Conservation (phyloP, 176 grass and related monocot species). For the Triticum urartu region DNA sequence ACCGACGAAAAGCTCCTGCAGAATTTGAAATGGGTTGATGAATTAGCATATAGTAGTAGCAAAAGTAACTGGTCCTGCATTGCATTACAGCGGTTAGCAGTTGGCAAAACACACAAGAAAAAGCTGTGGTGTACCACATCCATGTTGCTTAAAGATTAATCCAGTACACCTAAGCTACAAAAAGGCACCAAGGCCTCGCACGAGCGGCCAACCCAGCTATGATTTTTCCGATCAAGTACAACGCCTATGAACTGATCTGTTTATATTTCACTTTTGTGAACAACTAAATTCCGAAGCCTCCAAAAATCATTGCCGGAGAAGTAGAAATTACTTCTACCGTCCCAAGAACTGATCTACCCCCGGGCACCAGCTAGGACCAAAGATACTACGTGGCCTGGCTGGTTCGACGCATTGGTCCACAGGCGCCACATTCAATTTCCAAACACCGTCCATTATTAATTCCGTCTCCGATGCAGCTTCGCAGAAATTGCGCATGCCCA, state of each 20-base stretch:
- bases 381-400: neutral
- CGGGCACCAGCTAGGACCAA: neutral
- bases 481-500: conserved; percentile 19
- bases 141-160: conserved; percentile 24
- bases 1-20: conserved; percentile 3
- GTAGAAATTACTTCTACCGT: neutral
- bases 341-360: neutral
- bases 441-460: conserved; percentile 7
- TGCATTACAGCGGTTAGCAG: neutral
- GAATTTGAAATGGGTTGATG: neutral
- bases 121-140: neutral
- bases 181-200: neutral
- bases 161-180: neutral
- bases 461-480: conserved; percentile 5
- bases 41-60: conserved; percentile 14
- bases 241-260: conserved; percentile 1
- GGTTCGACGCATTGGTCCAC: conserved; percentile 14
- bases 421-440: neutral
- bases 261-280: neutral
- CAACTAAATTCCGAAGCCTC: neutral
- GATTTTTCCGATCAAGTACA: neutral
- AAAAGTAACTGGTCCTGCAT: conserved; percentile 4
- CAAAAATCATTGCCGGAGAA: neutral
- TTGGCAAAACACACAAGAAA: conserved; percentile 12
- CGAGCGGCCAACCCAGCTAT: neutral